A percentile compares a stretch with the other conserved stretches of the same genome.
These are phyloP conservation scores for Aureobasidium melanogenum DNA, from an alignment of 2,329 filamentous ascomycete species.

Conservation along the genomic window DNA sequence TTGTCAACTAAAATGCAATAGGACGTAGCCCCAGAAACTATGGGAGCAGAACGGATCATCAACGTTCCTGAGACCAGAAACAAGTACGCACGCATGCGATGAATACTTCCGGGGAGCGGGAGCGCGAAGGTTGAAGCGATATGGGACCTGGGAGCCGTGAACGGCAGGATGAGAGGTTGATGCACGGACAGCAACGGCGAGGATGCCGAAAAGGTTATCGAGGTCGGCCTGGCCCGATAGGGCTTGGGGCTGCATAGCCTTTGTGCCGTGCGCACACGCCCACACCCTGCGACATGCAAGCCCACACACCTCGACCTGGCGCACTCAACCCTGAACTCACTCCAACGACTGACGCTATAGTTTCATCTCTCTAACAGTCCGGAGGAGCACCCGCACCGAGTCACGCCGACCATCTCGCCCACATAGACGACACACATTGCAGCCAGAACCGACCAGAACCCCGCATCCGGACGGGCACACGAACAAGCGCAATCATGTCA, in stretches of 20 bases:
- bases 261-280: neutral
- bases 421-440: neutral
- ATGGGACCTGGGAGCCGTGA: neutral
- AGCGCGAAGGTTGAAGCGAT: neutral
- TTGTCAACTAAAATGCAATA: neutral
- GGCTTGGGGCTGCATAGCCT: neutral
- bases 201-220: neutral
- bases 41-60: neutral
- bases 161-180: neutral
- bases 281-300: neutral
- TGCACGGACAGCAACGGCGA: neutral
- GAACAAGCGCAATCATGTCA: conserved; percentile 10
- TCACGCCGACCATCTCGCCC: neutral
- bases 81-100: neutral
- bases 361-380: neutral
- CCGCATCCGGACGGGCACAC: neutral
- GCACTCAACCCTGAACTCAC: neutral
- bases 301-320: neutral
- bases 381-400: neutral
- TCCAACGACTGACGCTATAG: neutral
- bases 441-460: neutral
- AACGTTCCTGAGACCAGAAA: neutral
- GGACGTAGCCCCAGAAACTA: neutral
- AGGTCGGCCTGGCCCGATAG: neutral
- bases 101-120: neutral